Percentiles rank a stretch among this genome's conserved stretches.
Evolutionary conservation across 192 early-diverging fungal genomes (phyloP).

Genomic region (Backusella australiensis): DNA sequence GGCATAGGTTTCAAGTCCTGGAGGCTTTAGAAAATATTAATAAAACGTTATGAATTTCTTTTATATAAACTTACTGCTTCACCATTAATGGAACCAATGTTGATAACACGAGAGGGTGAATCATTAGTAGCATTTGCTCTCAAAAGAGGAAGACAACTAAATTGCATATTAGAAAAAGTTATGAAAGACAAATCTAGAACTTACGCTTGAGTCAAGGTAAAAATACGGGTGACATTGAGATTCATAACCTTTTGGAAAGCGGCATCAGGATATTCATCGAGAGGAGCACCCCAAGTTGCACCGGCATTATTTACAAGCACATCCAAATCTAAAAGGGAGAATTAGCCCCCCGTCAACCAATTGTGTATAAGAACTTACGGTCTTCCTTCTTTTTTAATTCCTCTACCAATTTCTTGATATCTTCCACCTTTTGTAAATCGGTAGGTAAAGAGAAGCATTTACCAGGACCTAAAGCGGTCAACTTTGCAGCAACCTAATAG

Average conservation of each 20-base stretch:
- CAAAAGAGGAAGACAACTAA: slow-evolving; percentile 63
- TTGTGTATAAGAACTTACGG: slow-evolving; percentile 29
- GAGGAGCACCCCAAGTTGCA: slow-evolving; percentile 46
- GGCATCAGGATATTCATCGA: slow-evolving; percentile 57
- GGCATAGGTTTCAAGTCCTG: slow-evolving; percentile 57
- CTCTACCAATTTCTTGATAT: slow-evolving; percentile 52
- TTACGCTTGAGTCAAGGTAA: slow-evolving; percentile 69
- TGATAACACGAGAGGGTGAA: slow-evolving; percentile 77
- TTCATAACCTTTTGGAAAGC: slow-evolving; percentile 80
- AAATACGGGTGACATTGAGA: slow-evolving; percentile 81
- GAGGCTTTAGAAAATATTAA: slow-evolving; percentile 3
- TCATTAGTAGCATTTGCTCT: slow-evolving; percentile 47
- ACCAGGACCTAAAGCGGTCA: slow-evolving; percentile 65
- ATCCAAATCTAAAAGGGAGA: slow-evolving; percentile 57
- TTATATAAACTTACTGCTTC: slow-evolving; percentile 9
- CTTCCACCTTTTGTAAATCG: slow-evolving; percentile 60
- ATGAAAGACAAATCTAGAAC: background rate
- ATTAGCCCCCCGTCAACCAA: too few relatives aligned
- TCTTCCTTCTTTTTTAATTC: slow-evolving; percentile 59
- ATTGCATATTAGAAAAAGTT: too few relatives aligned
- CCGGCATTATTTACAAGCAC: slow-evolving; percentile 88
- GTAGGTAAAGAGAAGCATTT: slow-evolving; percentile 63
- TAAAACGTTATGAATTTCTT: background rate
- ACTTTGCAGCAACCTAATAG: slow-evolving; percentile 51
- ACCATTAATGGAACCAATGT: slow-evolving; percentile 73